Conservation (phyloP, 2,329 filamentous ascomycete species). For the Curvularia sp. region DNA sequence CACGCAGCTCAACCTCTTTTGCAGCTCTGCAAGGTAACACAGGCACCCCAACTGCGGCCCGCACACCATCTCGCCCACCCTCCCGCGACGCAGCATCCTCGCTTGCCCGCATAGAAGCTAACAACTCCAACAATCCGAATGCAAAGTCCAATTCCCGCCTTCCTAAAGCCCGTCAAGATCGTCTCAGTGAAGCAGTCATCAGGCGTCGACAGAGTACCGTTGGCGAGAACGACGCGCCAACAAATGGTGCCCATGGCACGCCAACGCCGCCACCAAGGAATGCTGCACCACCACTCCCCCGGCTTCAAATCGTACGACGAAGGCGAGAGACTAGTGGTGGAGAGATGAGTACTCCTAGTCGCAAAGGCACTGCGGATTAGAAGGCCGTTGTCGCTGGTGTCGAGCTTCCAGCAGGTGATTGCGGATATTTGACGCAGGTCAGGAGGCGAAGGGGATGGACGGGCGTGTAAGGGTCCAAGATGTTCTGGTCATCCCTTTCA, state of each 20-base stretch:
- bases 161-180: conserved; percentile 43
- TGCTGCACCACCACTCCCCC: conserved; percentile 35
- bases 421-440: conserved; percentile 19
- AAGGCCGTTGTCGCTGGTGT: conserved; percentile 6
- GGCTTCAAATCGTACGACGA: conserved; percentile 43
- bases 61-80: conserved; percentile 34
- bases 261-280: conserved; percentile 3
- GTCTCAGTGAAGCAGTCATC: conserved; percentile 39
- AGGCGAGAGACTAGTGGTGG: conserved; percentile 47
- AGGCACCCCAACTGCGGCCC: conserved; percentile 26
- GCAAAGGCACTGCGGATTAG: conserved; percentile 26
- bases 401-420: background rate
- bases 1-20: conserved; percentile 39
- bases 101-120: conserved; percentile 35
- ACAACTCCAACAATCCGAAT: conserved; percentile 11
- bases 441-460: conserved; percentile 26
- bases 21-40: conserved; percentile 25
- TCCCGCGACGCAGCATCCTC: conserved; percentile 39
- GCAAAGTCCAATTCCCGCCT: conserved; percentile 30
- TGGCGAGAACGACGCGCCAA: conserved; percentile 35
- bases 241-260: background rate
- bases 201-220: conserved; percentile 36
- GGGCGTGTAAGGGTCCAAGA: conserved; percentile 1
- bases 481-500: too few relatives aligned
- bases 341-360: conserved; percentile 45